Conservation (phyloP, 371 early-diverging fungal genomes). For the Mucor circinelloides region DNA sequence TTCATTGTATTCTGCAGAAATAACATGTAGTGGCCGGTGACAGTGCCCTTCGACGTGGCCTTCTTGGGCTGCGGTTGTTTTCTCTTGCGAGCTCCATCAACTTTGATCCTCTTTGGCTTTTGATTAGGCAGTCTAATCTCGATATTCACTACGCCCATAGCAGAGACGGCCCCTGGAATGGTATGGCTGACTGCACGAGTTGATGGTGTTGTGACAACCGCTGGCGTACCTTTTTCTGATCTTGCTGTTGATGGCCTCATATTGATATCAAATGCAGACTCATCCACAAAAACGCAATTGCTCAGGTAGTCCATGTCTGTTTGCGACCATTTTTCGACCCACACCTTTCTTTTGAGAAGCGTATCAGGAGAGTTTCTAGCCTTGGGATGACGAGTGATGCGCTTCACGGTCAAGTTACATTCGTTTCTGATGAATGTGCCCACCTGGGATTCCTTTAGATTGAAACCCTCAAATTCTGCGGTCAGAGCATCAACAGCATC, state of each 20-base stretch:
- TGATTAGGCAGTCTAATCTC: no score
- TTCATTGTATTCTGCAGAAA: no score
- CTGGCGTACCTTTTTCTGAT: slow-evolving; percentile 21
- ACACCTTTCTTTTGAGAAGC: background rate
- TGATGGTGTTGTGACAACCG: slow-evolving; percentile 12
- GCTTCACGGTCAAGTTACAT: no score
- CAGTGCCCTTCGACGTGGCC: background rate
- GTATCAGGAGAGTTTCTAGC: no score
- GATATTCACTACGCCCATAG: slow-evolving; percentile 2
- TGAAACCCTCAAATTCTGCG: slow-evolving; percentile 11
- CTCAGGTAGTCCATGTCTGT: slow-evolving; percentile 15
- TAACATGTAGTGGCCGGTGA: slow-evolving; percentile 1
- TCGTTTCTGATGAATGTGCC: slow-evolving; percentile 15
- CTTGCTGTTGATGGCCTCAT: slow-evolving; percentile 21
- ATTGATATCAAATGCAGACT: slow-evolving; percentile 21
- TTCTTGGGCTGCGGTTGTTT: slow-evolving; percentile 1
- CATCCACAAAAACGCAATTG: slow-evolving; percentile 27
- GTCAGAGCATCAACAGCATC: slow-evolving; percentile 14
- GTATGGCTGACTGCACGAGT: slow-evolving; percentile 11
- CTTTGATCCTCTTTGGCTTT: slow-evolving; percentile 5
- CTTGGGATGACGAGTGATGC: no score
- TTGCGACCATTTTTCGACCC: slow-evolving; percentile 9
- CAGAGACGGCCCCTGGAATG: slow-evolving; percentile 15
- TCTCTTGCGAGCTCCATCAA: slow-evolving; percentile 6
- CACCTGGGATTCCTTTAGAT: slow-evolving; percentile 8